phyloP scores from a whole-genome alignment of 225 moss, liverwort and hornwort species.

The Ulota crispa region DNA sequence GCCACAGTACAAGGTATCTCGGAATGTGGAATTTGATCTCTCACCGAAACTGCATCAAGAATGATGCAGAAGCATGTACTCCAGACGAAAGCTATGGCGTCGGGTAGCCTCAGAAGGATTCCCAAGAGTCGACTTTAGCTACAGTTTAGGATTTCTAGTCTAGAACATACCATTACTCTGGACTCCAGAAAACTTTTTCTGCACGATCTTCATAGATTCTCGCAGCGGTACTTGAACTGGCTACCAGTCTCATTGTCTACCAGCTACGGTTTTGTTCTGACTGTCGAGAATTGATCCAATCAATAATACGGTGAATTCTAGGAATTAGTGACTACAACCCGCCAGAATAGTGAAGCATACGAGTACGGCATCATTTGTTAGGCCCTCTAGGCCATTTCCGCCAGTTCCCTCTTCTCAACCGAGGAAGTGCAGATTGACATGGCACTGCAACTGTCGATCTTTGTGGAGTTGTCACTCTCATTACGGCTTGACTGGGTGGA shows the following conservation, averaged over 20 bases:
- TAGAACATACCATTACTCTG: background rate
- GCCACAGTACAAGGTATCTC: conserved; percentile 26
- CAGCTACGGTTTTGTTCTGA: background rate
- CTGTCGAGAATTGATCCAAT: background rate
- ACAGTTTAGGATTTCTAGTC: conserved; percentile 3
- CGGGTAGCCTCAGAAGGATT: conserved; percentile 18
- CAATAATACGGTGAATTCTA: background rate
- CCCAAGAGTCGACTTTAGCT: conserved; percentile 5
- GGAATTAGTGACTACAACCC: conserved; percentile 7
- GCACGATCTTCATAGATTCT: background rate
- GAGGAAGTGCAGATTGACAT: conserved; percentile 35
- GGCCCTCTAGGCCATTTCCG: conserved; percentile 6
- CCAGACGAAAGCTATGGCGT: conserved; percentile 19
- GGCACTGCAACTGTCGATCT: conserved; percentile 25
- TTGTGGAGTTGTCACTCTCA: conserved; percentile 24
- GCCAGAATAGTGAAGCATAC: background rate
- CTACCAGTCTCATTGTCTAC: background rate
- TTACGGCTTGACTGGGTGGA: conserved; percentile 10
- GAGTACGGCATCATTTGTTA: background rate
- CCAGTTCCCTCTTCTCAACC: conserved; percentile 15
- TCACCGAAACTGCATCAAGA: conserved; percentile 35
- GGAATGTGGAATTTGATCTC: conserved; percentile 29
- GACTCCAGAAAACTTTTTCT: background rate
- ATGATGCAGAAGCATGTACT: conserved; percentile 41
- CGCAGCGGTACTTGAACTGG: background rate